Evolutionary conservation across 306 rosid genomes (phyloP), one percentile per base, ranked within the genome.

Genomic region (Gynostemma pentaphyllum): DNA sequence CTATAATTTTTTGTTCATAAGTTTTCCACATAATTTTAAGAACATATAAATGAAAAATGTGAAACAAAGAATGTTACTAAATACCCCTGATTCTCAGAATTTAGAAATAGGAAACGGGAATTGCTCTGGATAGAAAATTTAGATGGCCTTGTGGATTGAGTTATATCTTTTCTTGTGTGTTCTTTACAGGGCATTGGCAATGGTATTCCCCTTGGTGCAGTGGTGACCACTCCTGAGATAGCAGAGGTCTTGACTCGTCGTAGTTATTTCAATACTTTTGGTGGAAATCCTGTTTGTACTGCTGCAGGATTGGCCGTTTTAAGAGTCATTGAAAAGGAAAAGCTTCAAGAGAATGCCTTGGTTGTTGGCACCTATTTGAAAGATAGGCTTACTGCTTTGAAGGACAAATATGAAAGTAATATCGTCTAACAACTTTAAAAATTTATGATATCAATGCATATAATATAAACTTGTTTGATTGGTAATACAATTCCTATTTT

Each of bases 191-290:
- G 94, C 45, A 84, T 92, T 79, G 99, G 99, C 68, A 92, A 92
- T 78, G 99, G 99, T n/a, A 82, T 82, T 71, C 98, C 98, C 39
- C 87, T 92, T 28, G 98, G 98, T 67, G 98, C 98, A 23, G 94
- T 92, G 46, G 95, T 88, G 24, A 92, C 98, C 2, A 92, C 98
- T 23, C 95, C 99, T 18, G 96, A 86, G 82, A 80, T 92, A 54
- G 94, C 96, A 14, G 44, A 77, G 80, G 95, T 73, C 56, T 78
- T 92, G 78, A 84, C 89, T 75, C 88, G 75, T 34, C 73, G 96
- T 26, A 80, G 34, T 67, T 91, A 83, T 85, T 88, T 83, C 68
- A 91, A 91, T 78, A 91, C 98, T 74, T 91, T 91, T 30, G 96
- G 92, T 39, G 98, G 98, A 50, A 91, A 91, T 37, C 98, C 98